Evolutionary conservation across 768 basidiomycete genomes (phyloP), one percentile per base, ranked within the genome.

Genomic region (Mycena albidolilacea): DNA sequence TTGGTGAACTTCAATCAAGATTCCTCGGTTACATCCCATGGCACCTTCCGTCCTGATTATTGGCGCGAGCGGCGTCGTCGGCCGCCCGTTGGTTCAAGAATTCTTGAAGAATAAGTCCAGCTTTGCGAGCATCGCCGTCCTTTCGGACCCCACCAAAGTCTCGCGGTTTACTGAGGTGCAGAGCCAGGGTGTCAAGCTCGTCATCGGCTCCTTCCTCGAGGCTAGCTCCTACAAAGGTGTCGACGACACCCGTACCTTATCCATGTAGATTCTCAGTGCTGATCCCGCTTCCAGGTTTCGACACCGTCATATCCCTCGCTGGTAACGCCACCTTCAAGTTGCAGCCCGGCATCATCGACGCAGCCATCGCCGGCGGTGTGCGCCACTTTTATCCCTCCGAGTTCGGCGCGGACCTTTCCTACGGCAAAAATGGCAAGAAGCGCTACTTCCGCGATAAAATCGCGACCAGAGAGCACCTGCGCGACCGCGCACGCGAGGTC

Each of bases 261-360:
- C 41, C 10, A 14, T 14, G 41, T 14, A 43, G 30, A 30, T 30
- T 30, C 41, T 43, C 5, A 5, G 14, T 43, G 14, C 41, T 43
- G 41, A 43, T 2, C 10, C 41, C 1, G 41, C 9, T 10, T 10
- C 1, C 8, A 48, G 46, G 46, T 7, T 48, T 48, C 46, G 46
- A 48, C 46, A 48, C 46, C 8, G 65, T 57, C 8, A 57, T 66
- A 10, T 65, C 50, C 37, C 37, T 65, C n/a, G 48, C 12, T 2
- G 64, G 64, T 10, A 54, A 55, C 38, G 19, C 38, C 19, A 38
- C 52, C 37, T 21, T 65, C 52, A 65, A 65, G 15, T 52, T 65
- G 6, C 64, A 65, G 39, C 64, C 64, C 2, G 64, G 50, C 17
- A 65, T 65, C 21, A 55, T 65, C 21, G 64, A 65, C 19, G 64